Evolutionary conservation across 2,329 filamentous ascomycete genomes (phyloP), one percentile per base, ranked within the genome.

Genomic region (Emericellopsis atlantica): DNA sequence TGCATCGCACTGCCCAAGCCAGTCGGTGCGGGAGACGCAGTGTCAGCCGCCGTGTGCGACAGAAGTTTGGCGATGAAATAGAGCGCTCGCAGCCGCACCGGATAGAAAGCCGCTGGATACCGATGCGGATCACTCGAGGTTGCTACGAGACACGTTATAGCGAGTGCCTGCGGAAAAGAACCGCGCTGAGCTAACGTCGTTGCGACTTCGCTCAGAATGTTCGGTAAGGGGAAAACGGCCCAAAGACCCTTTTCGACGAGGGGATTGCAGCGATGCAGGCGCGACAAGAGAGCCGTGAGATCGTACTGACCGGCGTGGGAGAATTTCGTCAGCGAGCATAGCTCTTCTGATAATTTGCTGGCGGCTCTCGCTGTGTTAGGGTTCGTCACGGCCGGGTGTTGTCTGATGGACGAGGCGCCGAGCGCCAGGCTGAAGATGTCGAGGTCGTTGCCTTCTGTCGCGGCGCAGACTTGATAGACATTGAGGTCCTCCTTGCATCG

Each of bases 31-130:
- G 12, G 26, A 33, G 45, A 24, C 16, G 53, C 54, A 4, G 59
- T 60, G 11, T 58, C 54, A 6, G 67, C 60, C 0, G 67, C 66
- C 0, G 69, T 70, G 43, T 71, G 64, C 44, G 66, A 63, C 6
- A 79, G 54, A 2, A 76, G 56, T 45, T 72, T 72, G 36, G 67
- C 67, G 14, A 78, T 56, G 36, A 67, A 60, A 40, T 75, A 58
- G 10, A 76, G 51, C 10, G 66, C 64, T 49, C 72, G 73, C 23
- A 74, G 57, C 21, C 76, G 61, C 22, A 62, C 59, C 0, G 65
- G 63, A 37, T 69, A 62, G 48, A 74, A 75, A 1, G 72, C 69
- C 42, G 67, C 63, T 11, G 66, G 58, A 40, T 65, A 61, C 34
- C 65, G 67, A 50, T 68, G 70, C 1, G 74, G 67, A 26, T 77